Base-by-base conservation (phyloP, 306 rosid species). In the Fagus crenata region DNA sequence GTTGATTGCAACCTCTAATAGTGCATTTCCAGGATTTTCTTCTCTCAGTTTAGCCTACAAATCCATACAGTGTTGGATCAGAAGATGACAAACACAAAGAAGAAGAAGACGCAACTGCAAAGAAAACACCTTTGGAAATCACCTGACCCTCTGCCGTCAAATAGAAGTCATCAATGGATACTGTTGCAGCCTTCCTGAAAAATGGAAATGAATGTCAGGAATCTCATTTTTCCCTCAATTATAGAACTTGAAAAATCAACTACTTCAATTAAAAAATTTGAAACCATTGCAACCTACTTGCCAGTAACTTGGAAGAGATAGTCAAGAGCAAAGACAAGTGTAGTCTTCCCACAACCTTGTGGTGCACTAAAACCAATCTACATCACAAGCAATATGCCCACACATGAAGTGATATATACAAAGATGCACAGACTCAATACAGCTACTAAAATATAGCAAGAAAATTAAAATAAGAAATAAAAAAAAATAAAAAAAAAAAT, bases 301-400 rank as follows among this genome's bases (percentile, higher is more conserved):
- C 88, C 92, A 43, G 76, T 85, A 31, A 53, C 15, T 69, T 77
- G 67, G 73, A 95, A 92, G 78, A 95, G 99, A 87, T 79, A 92
- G 73, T 89, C 91, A 79, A 95, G 97, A 84, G 97, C 96, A 88
- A 87, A 87, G 77, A 95, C 97, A 49, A 95, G 97, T 33, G 97
- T 92, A 53, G 99, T 95, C 88, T 95, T 95, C 75, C 99, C 99
- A 84, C 97, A 95, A 76, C 97, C 97, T 91, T 95, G 99, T 9
- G 97, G 97, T 17, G 98, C 97, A 82, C 97, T 95, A 78, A 95
- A 95, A 76, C 98, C 98, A 79, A 95, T 90, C 97, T 95, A 86
- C 84, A 71, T 49, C 43, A 63, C 40, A 75, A 64, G 83, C 61
- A 58, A 77, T 70, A 76, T 35, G 64, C 36, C 13, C 35, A 12